Conservation (phyloP, 306 rosid genomes). For the Mucuna pruriens region DNA sequence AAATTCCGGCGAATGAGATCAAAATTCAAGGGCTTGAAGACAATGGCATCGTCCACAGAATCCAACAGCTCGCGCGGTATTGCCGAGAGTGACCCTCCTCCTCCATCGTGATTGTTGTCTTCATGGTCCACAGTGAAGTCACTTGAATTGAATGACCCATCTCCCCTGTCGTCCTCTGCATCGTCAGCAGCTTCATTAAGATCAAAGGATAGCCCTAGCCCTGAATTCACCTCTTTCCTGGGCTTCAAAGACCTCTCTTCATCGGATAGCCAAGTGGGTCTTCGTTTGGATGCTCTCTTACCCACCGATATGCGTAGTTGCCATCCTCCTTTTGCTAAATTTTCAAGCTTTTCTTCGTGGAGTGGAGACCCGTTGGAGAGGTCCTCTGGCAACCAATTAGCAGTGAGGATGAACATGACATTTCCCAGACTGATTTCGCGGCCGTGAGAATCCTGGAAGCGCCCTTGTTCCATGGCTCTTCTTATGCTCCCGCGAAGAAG, state of each 20-base stretch:
- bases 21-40: slow-evolving; percentile 80
- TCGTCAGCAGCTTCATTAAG: slow-evolving; percentile 74
- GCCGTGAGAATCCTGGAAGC: slow-evolving; percentile 82
- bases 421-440: slow-evolving; percentile 88
- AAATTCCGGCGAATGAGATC: slow-evolving; percentile 54
- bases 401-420: slow-evolving; percentile 80
- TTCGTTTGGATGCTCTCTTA: slow-evolving; percentile 68
- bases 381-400: slow-evolving; percentile 84
- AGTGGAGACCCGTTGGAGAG: slow-evolving; percentile 55
- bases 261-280: slow-evolving; percentile 62
- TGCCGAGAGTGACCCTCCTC: slow-evolving; percentile 28
- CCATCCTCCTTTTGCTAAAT: slow-evolving; percentile 66
- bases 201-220: slow-evolving; percentile 73
- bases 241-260: slow-evolving; percentile 69
- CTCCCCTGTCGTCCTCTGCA: slow-evolving; percentile 68
- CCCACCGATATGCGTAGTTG: slow-evolving; percentile 69
- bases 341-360: slow-evolving; percentile 66
- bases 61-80: slow-evolving; percentile 66
- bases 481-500: slow-evolving; percentile 70
- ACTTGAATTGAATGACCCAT: slow-evolving; percentile 90
- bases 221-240: slow-evolving; percentile 54
- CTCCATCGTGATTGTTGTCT: slow-evolving; percentile 50
- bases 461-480: slow-evolving; percentile 87
- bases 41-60: slow-evolving; percentile 69
- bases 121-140: slow-evolving; percentile 85